phyloP scores from a whole-genome alignment of 176 grass and related monocot genomes.

The Oryza rufipogon region DNA sequence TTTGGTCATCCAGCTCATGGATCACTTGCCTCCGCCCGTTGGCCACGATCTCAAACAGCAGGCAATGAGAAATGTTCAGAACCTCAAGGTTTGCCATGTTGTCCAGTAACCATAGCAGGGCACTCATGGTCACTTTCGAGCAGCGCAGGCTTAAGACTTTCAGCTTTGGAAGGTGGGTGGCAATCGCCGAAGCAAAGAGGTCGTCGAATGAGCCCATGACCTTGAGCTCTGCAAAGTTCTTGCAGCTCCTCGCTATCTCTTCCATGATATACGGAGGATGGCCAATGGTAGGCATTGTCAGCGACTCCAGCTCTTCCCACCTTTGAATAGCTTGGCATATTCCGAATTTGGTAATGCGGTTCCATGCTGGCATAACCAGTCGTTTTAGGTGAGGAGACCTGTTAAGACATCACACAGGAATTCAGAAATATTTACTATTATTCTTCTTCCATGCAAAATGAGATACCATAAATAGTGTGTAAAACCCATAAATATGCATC shows the following conservation, averaged over 20 bases:
- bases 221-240: slow-evolving; percentile 87
- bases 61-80: slow-evolving; percentile 90
- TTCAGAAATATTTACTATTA: slow-evolving; percentile 10
- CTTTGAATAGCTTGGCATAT: slow-evolving; percentile 79
- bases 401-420: slow-evolving; percentile 32
- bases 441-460: slow-evolving; percentile 23
- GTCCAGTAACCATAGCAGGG: slow-evolving; percentile 61
- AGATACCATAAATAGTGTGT: background rate
- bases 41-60: slow-evolving; percentile 52
- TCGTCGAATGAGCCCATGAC: slow-evolving; percentile 86
- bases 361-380: slow-evolving; percentile 96
- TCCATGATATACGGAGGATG: slow-evolving; percentile 84
- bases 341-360: slow-evolving; percentile 71
- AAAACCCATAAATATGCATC: slow-evolving; percentile 29
- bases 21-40: slow-evolving; percentile 67
- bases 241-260: slow-evolving; percentile 80
- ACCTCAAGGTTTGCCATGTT: slow-evolving; percentile 70
- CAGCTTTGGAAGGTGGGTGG: slow-evolving; percentile 67
- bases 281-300: slow-evolving; percentile 85
- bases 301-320: slow-evolving; percentile 78
- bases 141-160: slow-evolving; percentile 92
- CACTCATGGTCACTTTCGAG: slow-evolving; percentile 73
- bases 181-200: slow-evolving; percentile 63
- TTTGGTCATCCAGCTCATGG: slow-evolving; percentile 61
- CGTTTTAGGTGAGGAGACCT: slow-evolving; percentile 81